Evolutionary conservation across 768 basidiomycete genomes (phyloP).

Genomic region (Termitomyces sp.): DNA sequence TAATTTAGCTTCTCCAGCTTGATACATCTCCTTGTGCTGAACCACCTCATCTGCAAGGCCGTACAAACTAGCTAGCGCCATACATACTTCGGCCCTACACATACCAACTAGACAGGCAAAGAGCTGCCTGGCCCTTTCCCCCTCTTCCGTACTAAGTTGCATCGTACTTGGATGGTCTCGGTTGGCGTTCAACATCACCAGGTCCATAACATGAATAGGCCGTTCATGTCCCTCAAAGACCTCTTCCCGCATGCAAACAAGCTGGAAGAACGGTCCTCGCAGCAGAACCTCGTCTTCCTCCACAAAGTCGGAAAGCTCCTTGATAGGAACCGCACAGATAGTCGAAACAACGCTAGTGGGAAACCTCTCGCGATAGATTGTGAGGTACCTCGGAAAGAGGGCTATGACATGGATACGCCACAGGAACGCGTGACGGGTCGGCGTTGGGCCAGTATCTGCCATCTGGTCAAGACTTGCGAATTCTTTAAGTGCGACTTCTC

Average conservation of each 20-base stretch:
- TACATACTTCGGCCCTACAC: constrained; percentile 11
- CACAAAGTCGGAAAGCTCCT: constrained; percentile 8
- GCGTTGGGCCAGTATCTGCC: neutral
- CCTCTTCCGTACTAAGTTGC: constrained; percentile 7
- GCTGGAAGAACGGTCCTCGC: constrained; percentile 15
- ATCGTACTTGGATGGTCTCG: constrained; percentile 15
- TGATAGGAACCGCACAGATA: constrained; percentile 12
- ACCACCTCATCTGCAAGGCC: constrained; percentile 3
- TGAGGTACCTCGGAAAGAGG: constrained; percentile 7
- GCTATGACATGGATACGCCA: constrained; percentile 13
- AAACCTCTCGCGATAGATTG: constrained; percentile 8
- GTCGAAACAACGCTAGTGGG: constrained; percentile 14
- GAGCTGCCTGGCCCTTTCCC: constrained; percentile 12
- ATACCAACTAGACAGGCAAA: constrained; percentile 13
- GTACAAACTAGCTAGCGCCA: constrained; percentile 3
- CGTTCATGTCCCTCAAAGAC: constrained; percentile 6
- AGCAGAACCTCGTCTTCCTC: constrained; percentile 13
- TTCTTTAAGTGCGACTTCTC: constrained; percentile 7
- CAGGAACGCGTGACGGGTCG: constrained; percentile 8
- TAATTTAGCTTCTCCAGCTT: constrained; percentile 3
- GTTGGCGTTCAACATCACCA: constrained; percentile 15
- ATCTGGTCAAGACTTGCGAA: constrained; percentile 7
- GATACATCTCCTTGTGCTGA: constrained; percentile 4
- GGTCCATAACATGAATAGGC: constrained; percentile 12
- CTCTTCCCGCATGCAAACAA: constrained; percentile 12